Conservation (phyloP, 164 flowering plant genomes). For the Aristolochia contorta region DNA sequence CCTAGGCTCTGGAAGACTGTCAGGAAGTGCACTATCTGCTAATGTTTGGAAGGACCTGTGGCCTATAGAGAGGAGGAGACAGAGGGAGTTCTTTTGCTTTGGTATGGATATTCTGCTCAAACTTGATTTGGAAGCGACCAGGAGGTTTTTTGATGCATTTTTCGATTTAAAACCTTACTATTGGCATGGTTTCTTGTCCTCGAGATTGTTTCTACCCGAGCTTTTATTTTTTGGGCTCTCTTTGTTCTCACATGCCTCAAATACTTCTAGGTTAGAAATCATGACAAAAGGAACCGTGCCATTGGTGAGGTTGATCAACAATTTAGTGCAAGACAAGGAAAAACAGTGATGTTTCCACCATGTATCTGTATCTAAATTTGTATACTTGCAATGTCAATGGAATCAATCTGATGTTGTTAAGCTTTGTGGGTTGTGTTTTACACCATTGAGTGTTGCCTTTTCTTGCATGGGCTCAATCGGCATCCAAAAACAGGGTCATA, state of each 20-base stretch:
- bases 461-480: too few species aligned
- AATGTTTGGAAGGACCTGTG: slow-evolving; percentile 80
- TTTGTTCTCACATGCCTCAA: slow-evolving; percentile 72
- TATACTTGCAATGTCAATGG: too few species aligned
- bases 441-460: too few species aligned
- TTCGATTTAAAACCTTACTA: slow-evolving; percentile 78
- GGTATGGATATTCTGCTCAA: slow-evolving; percentile 92
- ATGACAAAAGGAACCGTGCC: slow-evolving; percentile 89
- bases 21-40: slow-evolving; percentile 51
- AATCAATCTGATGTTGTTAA: too few species aligned
- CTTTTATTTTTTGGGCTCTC: slow-evolving; percentile 75
- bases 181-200: slow-evolving; percentile 96
- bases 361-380: too few species aligned
- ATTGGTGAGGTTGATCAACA: slow-evolving; percentile 62
- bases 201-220: slow-evolving; percentile 77
- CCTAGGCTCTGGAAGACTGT: slow-evolving; percentile 37
- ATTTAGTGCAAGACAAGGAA: slow-evolving; percentile 56
- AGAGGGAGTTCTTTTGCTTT: slow-evolving; percentile 89
- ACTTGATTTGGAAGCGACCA: slow-evolving; percentile 69
- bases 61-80: slow-evolving; percentile 83
- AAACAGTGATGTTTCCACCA: too few species aligned
- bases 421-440: too few species aligned
- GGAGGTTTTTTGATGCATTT: slow-evolving; percentile 86
- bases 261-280: slow-evolving; percentile 74
- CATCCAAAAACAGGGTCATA: too few species aligned